Evolutionary conservation across 1,284 basidiomycete species (phyloP).

Genomic region (Fomitopsis betulina): DNA sequence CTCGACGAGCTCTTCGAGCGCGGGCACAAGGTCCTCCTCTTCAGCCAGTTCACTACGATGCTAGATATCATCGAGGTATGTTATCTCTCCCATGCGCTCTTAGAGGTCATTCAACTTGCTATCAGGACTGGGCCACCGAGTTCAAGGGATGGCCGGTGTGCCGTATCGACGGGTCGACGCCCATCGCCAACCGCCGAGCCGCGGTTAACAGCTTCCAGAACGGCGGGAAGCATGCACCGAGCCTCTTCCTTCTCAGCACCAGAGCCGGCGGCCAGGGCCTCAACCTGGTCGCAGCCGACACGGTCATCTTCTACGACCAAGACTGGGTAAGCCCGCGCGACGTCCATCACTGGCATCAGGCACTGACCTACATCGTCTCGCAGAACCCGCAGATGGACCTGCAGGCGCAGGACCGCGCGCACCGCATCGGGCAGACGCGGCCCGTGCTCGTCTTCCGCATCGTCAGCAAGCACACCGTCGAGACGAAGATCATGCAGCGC

Average conservation of each 20-base stretch:
- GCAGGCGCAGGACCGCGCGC: slow-evolving; percentile 94
- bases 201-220: slow-evolving; percentile 87
- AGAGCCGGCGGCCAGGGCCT: slow-evolving; percentile 91
- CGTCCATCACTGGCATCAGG: background rate
- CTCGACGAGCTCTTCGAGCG: slow-evolving; percentile 80
- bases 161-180: slow-evolving; percentile 86
- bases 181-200: slow-evolving; percentile 73
- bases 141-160: slow-evolving; percentile 81
- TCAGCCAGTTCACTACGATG: slow-evolving; percentile 96
- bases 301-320: slow-evolving; percentile 92
- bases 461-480: slow-evolving; percentile 84
- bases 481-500: slow-evolving; percentile 87
- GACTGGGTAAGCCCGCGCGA: slow-evolving; percentile 70
- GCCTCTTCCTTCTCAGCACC: slow-evolving; percentile 88
- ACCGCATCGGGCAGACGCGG: slow-evolving; percentile 91
- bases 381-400: slow-evolving; percentile 96
- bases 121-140: slow-evolving; percentile 75
- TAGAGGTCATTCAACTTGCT: background rate
- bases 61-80: slow-evolving; percentile 87
- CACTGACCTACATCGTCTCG: slow-evolving; percentile 6
- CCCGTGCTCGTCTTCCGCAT: slow-evolving; percentile 89
- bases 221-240: slow-evolving; percentile 68
- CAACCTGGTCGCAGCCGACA: slow-evolving; percentile 92
- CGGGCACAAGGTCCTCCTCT: slow-evolving; percentile 89
- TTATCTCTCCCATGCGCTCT: slow-evolving; percentile 7